A percentile compares a stretch with the other conserved stretches of the same genome.
Conservation (phyloP, 169 alveolate species). For the Plasmodium fragile region DNA sequence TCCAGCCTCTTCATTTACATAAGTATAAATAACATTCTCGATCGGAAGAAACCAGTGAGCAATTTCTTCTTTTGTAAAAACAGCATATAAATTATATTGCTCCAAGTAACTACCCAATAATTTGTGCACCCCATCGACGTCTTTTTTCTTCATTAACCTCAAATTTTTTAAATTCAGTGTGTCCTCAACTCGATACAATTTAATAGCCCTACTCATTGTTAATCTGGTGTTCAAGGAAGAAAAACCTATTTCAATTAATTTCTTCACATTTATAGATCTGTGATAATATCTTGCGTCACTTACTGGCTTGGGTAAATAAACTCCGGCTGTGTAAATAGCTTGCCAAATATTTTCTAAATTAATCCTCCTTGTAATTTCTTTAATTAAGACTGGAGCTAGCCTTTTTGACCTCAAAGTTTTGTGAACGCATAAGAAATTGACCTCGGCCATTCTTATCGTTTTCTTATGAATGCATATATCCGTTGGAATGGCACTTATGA, state of each 20-base stretch:
- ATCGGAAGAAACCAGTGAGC: constrained; percentile 93
- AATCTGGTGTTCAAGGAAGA: constrained; percentile 87
- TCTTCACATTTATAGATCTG: constrained; percentile 90
- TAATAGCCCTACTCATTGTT: constrained; percentile 93
- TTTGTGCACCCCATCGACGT: constrained; percentile 88
- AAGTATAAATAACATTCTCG: constrained; percentile 93
- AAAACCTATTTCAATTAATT: constrained; percentile 90
- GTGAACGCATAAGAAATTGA: constrained; percentile 98
- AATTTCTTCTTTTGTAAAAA: constrained; percentile 92
- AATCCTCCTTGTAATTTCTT: constrained; percentile 98
- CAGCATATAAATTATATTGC: constrained; percentile 88
- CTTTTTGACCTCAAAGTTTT: constrained; percentile 96
- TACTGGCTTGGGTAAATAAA: constrained; percentile 95
- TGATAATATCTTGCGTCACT: constrained; percentile 93
- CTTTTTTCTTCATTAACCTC: constrained; percentile 92
- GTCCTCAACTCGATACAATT: constrained; percentile 89
- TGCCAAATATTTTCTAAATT: constrained; percentile 96
- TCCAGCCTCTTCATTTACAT: constrained; percentile 90
- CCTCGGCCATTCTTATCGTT: constrained; percentile 92
- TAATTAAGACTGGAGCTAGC: constrained; percentile 94
- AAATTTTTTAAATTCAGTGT: constrained; percentile 82
- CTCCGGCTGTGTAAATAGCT: constrained; percentile 98
- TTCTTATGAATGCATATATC: constrained; percentile 86
- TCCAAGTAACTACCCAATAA: constrained; percentile 83
- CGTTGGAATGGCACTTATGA: constrained; percentile 96